Base-by-base conservation (phyloP, 1,284 basidiomycete species). In the Ceratobasidium theobromae region DNA sequence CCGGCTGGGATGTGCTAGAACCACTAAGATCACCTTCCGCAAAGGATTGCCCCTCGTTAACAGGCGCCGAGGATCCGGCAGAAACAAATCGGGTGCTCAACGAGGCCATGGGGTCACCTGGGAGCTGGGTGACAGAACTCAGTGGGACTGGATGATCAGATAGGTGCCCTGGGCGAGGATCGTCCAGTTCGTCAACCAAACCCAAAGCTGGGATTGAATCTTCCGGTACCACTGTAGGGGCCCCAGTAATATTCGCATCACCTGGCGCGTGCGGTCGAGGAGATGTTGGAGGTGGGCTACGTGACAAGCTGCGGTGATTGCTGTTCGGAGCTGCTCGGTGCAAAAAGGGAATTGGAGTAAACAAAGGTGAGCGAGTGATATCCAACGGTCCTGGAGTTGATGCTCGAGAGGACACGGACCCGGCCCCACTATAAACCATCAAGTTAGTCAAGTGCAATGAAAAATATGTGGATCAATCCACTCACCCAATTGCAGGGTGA, bases 291-390 rank as follows among this genome's bases (percentile, higher is more conserved):
- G 87, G 87, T 11, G 89, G 88, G 71, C 87, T 90, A 57, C 81
- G 85, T 43, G 88, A 88, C 73, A 83, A 64, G 54, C 68, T 70
- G 11, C 70, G 68, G 51, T 68, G 66, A 69, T 71, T 62, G 67
- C 85, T 21, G 87, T 89, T 55, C 86, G 82, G 57, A 18, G 60
- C 67, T 86, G 87, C 74, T 89, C 89, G 65, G 85, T 84, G 72
- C 88, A 91, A 77, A 80, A 93, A 93, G 4, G 90, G 84, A 69
- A 93, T 91, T 1, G 91, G 90, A 1, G 88, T 90, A 77, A 92
- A 93, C 60, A 92, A 78, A 1, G 91, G 90, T 14, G 90, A 92
- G 40, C 82, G 80, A 1, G 90, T 87, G 40, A 73, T 46, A 79
- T 79, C 45, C 84, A 85, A 71, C 35, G 66, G 46, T 23, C 30